Evolutionary conservation across 176 grass and related monocot species (phyloP).

Genomic region (Triticum turgidum): DNA sequence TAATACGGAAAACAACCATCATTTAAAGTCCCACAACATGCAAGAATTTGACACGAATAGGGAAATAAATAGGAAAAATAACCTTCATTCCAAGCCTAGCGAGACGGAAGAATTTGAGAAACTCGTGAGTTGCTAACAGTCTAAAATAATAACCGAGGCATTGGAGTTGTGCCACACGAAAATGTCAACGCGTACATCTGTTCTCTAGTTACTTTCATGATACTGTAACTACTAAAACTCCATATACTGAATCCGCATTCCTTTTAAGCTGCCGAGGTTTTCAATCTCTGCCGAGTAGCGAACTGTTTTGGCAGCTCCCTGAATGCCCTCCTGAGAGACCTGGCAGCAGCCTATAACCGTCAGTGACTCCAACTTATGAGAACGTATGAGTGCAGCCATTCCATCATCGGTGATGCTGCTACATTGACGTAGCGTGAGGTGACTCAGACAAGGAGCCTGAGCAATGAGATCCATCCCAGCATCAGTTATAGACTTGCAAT

Average conservation of each 20-base stretch:
- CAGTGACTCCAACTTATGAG: slow-evolving; percentile 47
- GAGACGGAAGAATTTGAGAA: too few species aligned
- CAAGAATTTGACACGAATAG: too few species aligned
- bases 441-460: slow-evolving; percentile 26
- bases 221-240: too few species aligned
- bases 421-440: slow-evolving; percentile 49
- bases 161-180: too few species aligned
- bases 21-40: too few species aligned
- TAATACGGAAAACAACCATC: too few species aligned
- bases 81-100: too few species aligned
- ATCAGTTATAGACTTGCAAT: slow-evolving; percentile 41
- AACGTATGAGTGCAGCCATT: slow-evolving; percentile 24
- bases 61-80: too few species aligned
- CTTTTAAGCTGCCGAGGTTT: background rate
- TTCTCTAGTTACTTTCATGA: too few species aligned
- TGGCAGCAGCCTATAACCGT: slow-evolving; percentile 32
- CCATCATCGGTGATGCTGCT: slow-evolving; percentile 38
- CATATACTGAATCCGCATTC: background rate
- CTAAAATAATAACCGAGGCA: too few species aligned
- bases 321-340: slow-evolving; percentile 48
- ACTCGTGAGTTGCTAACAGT: too few species aligned
- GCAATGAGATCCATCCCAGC: slow-evolving; percentile 36
- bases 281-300: background rate
- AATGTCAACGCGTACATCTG: too few species aligned
- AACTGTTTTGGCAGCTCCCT: slow-evolving; percentile 39